Evolutionary conservation across 2,329 filamentous ascomycete genomes (phyloP), one percentile per base, ranked within the genome.

Genomic region (Colletotrichum abscissum): DNA sequence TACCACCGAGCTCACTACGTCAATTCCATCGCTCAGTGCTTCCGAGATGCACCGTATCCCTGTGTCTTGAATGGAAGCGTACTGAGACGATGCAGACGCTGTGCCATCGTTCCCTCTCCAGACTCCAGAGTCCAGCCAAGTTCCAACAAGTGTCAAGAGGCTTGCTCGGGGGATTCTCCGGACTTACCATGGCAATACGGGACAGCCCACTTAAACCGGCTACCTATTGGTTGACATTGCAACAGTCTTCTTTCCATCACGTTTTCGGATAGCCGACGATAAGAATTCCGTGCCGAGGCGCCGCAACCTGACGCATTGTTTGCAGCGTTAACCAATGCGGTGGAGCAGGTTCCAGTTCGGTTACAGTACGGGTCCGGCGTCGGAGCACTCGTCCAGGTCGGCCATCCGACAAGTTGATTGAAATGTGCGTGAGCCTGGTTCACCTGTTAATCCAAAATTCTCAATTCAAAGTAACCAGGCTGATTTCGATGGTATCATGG

Each of bases 321-420:
- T n/a, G 49, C 67, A 65, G 9, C 52, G 12, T 35, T 11, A 26
- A 12, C 62, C 28, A 70, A 59, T n/a, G 28, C 16, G 22, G 56
- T 59, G 62, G 55, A 42, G 42, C 55, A 60, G 56, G 55, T 30
- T 58, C 62, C 55, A 66, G 22, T 24, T 66, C 30, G 11, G 67
- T 70, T 70, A 59, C 67, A 70, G 54, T 19, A 57, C 28, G 22
- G 62, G 62, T 59, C 67, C 62, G 67, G 62, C 67, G 28, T 70
- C 67, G 62, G 67, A 66, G 62, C 54, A 49, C 30, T 28, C 22
- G 30, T 54, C 14, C 49, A 22, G 42, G 16, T 59, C 38, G 62
- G 38, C 19, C 35, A 7, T 72, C 64, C 19, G 28, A 57, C 14
- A 11, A 12, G 14, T n/a, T 33, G 5, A 62, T 30, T 9, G 24